Base-by-base conservation (phyloP, 768 basidiomycete genomes). In the Gyrodon lividus region DNA sequence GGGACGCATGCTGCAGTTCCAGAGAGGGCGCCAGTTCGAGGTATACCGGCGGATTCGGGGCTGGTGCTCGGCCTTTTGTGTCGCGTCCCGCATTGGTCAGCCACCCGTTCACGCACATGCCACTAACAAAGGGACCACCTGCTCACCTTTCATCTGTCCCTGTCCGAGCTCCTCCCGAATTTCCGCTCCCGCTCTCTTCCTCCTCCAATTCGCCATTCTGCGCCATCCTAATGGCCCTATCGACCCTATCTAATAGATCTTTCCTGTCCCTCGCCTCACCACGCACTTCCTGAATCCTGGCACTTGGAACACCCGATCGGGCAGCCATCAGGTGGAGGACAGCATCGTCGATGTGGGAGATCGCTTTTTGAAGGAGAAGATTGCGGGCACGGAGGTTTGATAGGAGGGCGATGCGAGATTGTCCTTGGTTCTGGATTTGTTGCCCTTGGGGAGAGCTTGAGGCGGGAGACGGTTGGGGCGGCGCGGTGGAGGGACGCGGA, bases 271-370 rank as follows among this genome's bases (percentile, higher is more conserved):
- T 66, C 43, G 66, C 65, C 57, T 64, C 66, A 9, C 55, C 59
- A 26, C 63, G 63, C 19, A 68, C 63, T 46, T 68, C 60, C 31
- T 68, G 64, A 37, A 66, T 66, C 35, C 59, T 68, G 46, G 64
- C 59, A 50, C 50, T 66, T 5, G 65, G 64, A 28, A 68, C 63
- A 33, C 64, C 66, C 9, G 66, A 66, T 68, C 66, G 55, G 47
- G 66, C 65, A 38, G 65, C 65, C 61, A 66, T 56, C 4, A 66
- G 46, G 48, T 59, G 56, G 30, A 66, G 66, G 34, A 66, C 61
- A 10, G 64, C 66, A 56, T 68, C 61, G 40, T 66, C 65, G n/a
- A 66, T 66, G 33, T 57, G 66, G 46, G 66, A 60, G 50, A 66
- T 66, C 50, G 65, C 66, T 54, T 59, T 66, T 43, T 68, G 65